Base-by-base conservation (phyloP, 1,139 yeast genomes). In the Hemisphaericaspora xylanilytica region DNA sequence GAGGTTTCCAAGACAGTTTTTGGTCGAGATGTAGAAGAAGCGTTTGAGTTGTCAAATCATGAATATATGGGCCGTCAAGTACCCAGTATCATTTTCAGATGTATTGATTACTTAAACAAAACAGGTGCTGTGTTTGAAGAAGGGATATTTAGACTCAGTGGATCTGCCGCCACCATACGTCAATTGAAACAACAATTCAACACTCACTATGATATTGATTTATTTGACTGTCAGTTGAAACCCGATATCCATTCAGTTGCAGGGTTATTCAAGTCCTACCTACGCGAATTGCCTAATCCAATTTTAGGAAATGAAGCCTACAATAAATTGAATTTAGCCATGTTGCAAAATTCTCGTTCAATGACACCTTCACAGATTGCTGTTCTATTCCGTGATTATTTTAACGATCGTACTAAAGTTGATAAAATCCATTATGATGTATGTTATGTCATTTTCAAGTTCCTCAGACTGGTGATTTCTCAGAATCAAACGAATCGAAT, bases 111-210 rank as follows among this genome's bases (percentile, higher is more conserved):
- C 50, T 67, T 92, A 36, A 73, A 76, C 39, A 73, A 70, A 35
- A 75, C 82, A 16, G 81, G 85, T 9, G 96, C 95, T 0, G 69
- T 85, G 14, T 78, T 77, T 46, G 95, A 88, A 58, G 96, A 90
- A 56, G 98, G 98, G 3, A 78, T 92, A 2, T 92, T 92, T 65
- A 71, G 98, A 46, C 67, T 90, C 41, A 87, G 94, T 59, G 98
- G 98, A 2, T 85, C 96, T 25, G 86, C 92, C 39, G 76, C 90
- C 0, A 73, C 83, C 35, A 87, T 92, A 18, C 76, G 86, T 42
- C 76, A 73, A 29, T 70, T 92, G 34, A 87, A 85, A 52, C 87
- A 81, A 30, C 70, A 68, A 35, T 92, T 89, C 59, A 81, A 80
- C 52, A 58, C 52, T 18, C 70, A 75, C 12, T 76, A 75, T 46